Evolutionary conservation across 257 asterid genomes (phyloP), one percentile per base, ranked within the genome.

Genomic region (Nicotiana obtusifolia): DNA sequence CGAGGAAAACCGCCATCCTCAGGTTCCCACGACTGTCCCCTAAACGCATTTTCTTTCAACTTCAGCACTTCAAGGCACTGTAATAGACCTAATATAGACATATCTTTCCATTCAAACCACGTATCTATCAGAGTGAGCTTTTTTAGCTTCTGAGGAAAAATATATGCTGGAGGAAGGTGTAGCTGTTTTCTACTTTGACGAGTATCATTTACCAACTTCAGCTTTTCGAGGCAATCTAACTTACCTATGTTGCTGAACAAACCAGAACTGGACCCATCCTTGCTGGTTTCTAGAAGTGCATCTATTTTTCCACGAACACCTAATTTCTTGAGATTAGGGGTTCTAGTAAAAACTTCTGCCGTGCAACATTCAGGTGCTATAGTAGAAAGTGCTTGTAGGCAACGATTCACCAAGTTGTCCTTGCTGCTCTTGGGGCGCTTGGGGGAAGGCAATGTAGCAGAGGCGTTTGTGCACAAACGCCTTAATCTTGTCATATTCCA

Each of bases 401-500:
- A 35, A 31, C 16, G 53, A 7, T 90, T 62, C 81, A 78, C 67
- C 11, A 31, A 64, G n/a, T 82, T 85, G 10, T 30, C 76, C 20
- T 64, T 75, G 16, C 56, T 67, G 57, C n/a, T 31, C 59, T 85
- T 82, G 11, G 61, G 15, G 53, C 60, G 26, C 5, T 52, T 64
- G 0, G 86, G 20, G 57, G 80, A 81, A 2, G 82, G 88, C 64
- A 91, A 61, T 56, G 3, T 7, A 19, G 89, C 37, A 4, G 91
- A 86, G 19, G 92, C 90, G 7, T 88, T 88, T 4, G 89, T 84
- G 60, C 86, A 87, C 3, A 91, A 56, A 37, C 91, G 95, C 68
- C 95, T 88, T 30, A 92, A 82, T 37, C 84, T 93, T 47, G 86
- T 84, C 97, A 91, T 81, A 82, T 84, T 87, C 95, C 92, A 89